Conservation (phyloP, 228 moss, liverwort and hornwort genomes). For the Sphagnum magellanicum region DNA sequence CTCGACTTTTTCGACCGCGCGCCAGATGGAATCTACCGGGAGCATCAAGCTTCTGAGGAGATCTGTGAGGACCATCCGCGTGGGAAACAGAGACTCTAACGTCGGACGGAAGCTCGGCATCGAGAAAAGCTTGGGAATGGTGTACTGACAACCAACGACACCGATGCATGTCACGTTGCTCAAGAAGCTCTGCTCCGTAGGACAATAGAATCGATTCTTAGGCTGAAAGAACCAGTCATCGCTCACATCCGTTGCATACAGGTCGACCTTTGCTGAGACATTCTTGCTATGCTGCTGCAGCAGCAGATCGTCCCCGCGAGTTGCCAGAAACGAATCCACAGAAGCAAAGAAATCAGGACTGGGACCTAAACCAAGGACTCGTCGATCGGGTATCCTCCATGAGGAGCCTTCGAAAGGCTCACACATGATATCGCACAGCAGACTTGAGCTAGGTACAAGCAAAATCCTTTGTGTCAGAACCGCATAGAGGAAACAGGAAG, state of each 20-base stretch:
- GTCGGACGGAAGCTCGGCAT: slow-evolving; percentile 28
- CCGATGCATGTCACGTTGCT: slow-evolving; percentile 30
- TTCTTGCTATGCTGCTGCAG: neutral
- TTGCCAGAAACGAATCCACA: neutral
- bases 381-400: slow-evolving; percentile 12
- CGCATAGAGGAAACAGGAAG: slow-evolving; percentile 30
- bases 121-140: slow-evolving; percentile 41
- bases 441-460: slow-evolving; percentile 23
- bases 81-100: slow-evolving; percentile 37
- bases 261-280: slow-evolving; percentile 6
- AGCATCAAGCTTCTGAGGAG: slow-evolving; percentile 28
- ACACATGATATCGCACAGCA: slow-evolving; percentile 28
- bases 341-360: neutral
- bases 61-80: slow-evolving; percentile 28
- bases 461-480: slow-evolving; percentile 36
- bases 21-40: slow-evolving; percentile 28
- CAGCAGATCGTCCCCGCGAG: neutral
- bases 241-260: slow-evolving; percentile 31
- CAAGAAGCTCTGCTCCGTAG: slow-evolving; percentile 23
- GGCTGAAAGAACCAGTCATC: slow-evolving; percentile 32
- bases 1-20: slow-evolving; percentile 15
- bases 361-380: too few relatives aligned
- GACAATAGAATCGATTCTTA: slow-evolving; percentile 32
- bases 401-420: slow-evolving; percentile 43
- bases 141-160: slow-evolving; percentile 39